phyloP scores from a whole-genome alignment of 2,329 filamentous ascomycete genomes.

The Cephalotrichum gorgonifer region DNA sequence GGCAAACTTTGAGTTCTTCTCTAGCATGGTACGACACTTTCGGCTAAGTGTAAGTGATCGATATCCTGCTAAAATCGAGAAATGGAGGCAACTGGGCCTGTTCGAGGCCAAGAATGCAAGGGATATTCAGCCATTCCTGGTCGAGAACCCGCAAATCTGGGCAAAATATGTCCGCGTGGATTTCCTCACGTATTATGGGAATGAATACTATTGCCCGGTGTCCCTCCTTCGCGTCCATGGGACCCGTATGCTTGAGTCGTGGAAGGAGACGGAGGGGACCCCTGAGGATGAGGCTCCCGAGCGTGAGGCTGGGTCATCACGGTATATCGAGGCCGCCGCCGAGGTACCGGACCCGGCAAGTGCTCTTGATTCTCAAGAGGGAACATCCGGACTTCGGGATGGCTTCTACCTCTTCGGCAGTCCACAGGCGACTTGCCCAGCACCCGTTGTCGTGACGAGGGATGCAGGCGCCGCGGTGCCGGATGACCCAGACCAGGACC shows the following conservation, averaged over 20 bases:
- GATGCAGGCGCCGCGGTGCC: not conserved
- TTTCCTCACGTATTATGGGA: conserved; percentile 87
- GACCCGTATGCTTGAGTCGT: conserved; percentile 91
- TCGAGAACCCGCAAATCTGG: conserved; percentile 94
- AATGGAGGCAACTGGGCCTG: conserved; percentile 80
- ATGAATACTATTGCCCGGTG: conserved; percentile 92
- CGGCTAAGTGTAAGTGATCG: conserved; percentile 86
- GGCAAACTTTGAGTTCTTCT: conserved; percentile 98
- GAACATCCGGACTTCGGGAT: not conserved
- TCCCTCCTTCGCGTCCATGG: conserved; percentile 88
- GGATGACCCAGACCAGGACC: not conserved
- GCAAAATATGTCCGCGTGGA: conserved; percentile 88
- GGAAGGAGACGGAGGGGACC: conserved; percentile 67
- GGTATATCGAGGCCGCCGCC: not conserved
- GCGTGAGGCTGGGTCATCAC: not conserved
- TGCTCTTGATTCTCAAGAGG: not conserved
- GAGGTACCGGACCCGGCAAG: not conserved
- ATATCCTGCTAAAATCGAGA: conserved; percentile 84
- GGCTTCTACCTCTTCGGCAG: not conserved
- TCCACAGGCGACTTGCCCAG: not conserved
- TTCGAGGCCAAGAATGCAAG: conserved; percentile 89
- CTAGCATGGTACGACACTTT: conserved; percentile 88
- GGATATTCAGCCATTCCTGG: conserved; percentile 85
- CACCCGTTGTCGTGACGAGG: not conserved
- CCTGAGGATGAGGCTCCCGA: conserved; percentile 52